Evolutionary conservation across 805 yeast species (phyloP).

Genomic region (Kodamaea leandrae): DNA sequence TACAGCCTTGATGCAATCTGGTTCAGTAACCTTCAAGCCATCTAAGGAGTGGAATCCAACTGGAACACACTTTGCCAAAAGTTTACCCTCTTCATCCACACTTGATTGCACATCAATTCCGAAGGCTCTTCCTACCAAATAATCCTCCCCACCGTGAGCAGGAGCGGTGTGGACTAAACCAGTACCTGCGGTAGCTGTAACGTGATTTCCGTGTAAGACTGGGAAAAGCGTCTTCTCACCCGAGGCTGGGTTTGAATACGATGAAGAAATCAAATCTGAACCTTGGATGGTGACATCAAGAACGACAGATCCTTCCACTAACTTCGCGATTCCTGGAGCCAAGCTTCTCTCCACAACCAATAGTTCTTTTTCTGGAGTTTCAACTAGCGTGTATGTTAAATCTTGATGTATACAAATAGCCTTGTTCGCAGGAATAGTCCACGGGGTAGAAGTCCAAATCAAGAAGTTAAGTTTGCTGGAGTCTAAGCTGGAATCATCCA

Average conservation of each 20-base stretch:
- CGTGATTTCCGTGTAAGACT: constrained; percentile 76
- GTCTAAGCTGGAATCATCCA: background rate
- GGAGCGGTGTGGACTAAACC: constrained; percentile 98
- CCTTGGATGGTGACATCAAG: constrained; percentile 20
- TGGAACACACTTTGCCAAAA: constrained; percentile 50
- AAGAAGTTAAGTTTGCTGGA: constrained; percentile 27
- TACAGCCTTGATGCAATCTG: constrained; percentile 44
- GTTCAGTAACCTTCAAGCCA: constrained; percentile 39
- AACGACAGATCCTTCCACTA: constrained; percentile 19
- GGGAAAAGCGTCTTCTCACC: constrained; percentile 43
- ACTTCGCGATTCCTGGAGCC: constrained; percentile 32
- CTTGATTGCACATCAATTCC: constrained; percentile 66
- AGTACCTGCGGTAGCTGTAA: constrained; percentile 78
- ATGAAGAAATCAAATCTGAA: constrained; percentile 22
- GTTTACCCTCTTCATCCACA: constrained; percentile 74
- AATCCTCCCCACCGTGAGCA: constrained; percentile 96
- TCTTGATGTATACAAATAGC: constrained; percentile 72
- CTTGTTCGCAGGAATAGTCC: constrained; percentile 89
- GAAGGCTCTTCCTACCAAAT: constrained; percentile 59
- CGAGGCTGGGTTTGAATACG: constrained; percentile 58
- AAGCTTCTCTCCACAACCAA: constrained; percentile 59
- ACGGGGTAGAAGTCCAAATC: constrained; percentile 98
- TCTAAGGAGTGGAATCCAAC: constrained; percentile 42
- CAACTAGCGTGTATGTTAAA: constrained; percentile 53
- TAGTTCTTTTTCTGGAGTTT: constrained; percentile 32